Evolutionary conservation across 1,284 basidiomycete species (phyloP).

Genomic region (Stygiomarasmius scandens): DNA sequence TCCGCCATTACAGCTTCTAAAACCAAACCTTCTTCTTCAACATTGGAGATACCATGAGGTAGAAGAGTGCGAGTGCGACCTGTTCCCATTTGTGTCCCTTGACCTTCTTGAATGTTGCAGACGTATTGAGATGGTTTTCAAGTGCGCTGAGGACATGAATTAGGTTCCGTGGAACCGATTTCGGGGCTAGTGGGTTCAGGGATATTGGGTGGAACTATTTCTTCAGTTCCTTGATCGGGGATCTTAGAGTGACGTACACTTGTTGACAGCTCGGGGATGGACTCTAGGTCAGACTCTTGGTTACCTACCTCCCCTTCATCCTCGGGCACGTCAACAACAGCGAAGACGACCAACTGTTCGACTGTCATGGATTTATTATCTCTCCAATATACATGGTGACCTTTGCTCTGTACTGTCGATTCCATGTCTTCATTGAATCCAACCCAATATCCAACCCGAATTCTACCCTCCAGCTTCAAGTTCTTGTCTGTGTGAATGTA

Average conservation of each 20-base stretch:
- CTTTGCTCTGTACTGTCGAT: slow-evolving; percentile 8
- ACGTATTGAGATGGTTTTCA: not conserved
- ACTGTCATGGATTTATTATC: not conserved
- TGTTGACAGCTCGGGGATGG: no score
- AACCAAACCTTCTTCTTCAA: not conserved
- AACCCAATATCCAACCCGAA: slow-evolving; percentile 26
- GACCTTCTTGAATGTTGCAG: not conserved
- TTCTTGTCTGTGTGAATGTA: not conserved
- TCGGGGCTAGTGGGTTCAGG: no score
- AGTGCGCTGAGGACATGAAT: not conserved
- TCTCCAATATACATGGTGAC: slow-evolving; percentile 1
- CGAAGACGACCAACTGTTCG: not conserved
- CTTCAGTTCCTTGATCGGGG: no score
- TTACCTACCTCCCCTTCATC: not conserved
- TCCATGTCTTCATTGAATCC: slow-evolving; percentile 27
- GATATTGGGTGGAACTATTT: no score
- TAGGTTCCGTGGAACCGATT: no score
- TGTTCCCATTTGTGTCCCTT: not conserved
- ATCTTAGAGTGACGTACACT: no score
- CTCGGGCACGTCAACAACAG: not conserved
- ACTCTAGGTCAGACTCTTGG: no score
- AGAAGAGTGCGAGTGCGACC: not conserved
- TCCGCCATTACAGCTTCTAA: not conserved
- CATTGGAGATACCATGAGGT: not conserved
- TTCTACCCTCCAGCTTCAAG: slow-evolving; percentile 25